These are phyloP conservation scores for Pseudogymnoascus sp. DNA, from an alignment of 2,329 filamentous ascomycete genomes.

Conservation along the genomic window DNA sequence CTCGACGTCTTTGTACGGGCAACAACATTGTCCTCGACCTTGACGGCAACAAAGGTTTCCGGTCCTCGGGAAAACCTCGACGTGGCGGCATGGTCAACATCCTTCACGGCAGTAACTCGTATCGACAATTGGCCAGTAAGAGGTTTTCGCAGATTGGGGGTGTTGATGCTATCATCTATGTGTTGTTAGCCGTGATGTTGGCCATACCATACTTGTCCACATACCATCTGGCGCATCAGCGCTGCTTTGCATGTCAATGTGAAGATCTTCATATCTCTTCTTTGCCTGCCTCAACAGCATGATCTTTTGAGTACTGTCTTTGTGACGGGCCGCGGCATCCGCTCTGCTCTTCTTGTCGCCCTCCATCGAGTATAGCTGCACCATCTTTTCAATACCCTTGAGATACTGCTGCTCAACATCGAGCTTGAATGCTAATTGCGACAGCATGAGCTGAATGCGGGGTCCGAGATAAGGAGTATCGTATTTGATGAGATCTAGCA, in stretches of 20 bases:
- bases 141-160: slow-evolving; percentile 92
- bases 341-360: slow-evolving; percentile 92
- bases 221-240: slow-evolving; percentile 74
- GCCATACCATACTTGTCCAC: slow-evolving; percentile 25
- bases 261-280: slow-evolving; percentile 93
- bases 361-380: slow-evolving; percentile 93
- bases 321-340: slow-evolving; percentile 80
- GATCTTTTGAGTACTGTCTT: slow-evolving; percentile 98
- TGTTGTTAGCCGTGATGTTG: slow-evolving; percentile 18
- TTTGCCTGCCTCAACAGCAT: slow-evolving; percentile 90
- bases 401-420: slow-evolving; percentile 99
- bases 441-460: slow-evolving; percentile 97
- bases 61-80: slow-evolving; percentile 81
- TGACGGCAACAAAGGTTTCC: slow-evolving; percentile 92
- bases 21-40: slow-evolving; percentile 90
- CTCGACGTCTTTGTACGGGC: slow-evolving; percentile 79
- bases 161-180: slow-evolving; percentile 90
- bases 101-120: slow-evolving; percentile 79
- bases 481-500: slow-evolving; percentile 90
- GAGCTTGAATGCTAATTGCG: slow-evolving; percentile 96
- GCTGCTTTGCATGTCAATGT: slow-evolving; percentile 79
- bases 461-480: slow-evolving; percentile 92
- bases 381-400: slow-evolving; percentile 98
- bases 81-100: slow-evolving; percentile 85
- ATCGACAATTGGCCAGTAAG: slow-evolving; percentile 84